Evolutionary conservation across 257 asterid genomes (phyloP).

Genomic region (Mentha longifolia): DNA sequence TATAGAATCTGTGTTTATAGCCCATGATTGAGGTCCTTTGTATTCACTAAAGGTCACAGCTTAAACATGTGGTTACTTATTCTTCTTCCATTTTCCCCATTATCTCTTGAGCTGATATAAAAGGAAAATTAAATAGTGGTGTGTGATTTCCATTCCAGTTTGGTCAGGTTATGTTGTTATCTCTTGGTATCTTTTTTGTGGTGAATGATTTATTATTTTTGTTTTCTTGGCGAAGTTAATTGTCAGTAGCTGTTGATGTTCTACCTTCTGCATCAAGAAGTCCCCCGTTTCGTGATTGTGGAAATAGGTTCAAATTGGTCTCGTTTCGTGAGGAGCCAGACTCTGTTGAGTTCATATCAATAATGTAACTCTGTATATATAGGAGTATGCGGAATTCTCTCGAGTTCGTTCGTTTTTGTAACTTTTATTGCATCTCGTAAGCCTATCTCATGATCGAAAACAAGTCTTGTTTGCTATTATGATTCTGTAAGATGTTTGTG

Average conservation of each 20-base stretch:
- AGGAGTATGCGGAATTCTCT: conserved; percentile 8
- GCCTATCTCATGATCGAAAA: neutral
- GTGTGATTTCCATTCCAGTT: neutral
- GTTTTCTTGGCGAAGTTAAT: neutral
- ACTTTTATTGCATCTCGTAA: neutral
- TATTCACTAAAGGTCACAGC: conserved; percentile 8
- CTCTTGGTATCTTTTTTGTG: conserved; percentile 12
- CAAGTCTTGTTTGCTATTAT: neutral
- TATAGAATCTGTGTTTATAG: conserved; percentile 3
- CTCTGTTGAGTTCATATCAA: neutral
- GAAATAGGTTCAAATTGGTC: conserved; percentile 1
- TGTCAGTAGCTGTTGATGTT: conserved; percentile 4
- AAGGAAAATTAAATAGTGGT: conserved; percentile 12
- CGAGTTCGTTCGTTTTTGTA: neutral
- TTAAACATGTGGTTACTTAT: conserved; percentile 28
- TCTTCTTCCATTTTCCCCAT: conserved; percentile 20
- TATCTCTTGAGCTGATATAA: conserved; percentile 20
- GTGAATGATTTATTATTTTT: neutral
- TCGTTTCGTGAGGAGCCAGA: conserved; percentile 4
- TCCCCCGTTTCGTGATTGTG: neutral
- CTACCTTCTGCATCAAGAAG: neutral
- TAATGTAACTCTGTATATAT: neutral
- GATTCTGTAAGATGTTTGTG: conserved; percentile 3
- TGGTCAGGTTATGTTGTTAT: neutral
- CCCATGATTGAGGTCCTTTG: neutral